phyloP scores from a whole-genome alignment of 306 rosid species.

The Dicorynia guianensis region DNA sequence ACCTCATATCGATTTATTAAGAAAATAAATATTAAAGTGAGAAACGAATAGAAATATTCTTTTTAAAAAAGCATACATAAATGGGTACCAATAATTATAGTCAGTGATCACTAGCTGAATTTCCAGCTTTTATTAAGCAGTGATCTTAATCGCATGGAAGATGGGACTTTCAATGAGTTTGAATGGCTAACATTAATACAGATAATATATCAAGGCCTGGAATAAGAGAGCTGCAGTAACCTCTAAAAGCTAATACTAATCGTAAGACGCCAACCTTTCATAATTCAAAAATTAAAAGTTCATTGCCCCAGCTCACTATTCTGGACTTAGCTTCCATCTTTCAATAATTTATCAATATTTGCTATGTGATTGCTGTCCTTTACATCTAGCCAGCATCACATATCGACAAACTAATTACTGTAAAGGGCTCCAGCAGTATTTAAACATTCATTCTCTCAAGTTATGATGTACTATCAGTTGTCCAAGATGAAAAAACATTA shows the following conservation, averaged over 20 bases:
- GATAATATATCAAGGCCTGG: too few species aligned
- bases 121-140: neutral
- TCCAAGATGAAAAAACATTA: too few species aligned
- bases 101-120: neutral
- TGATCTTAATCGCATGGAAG: neutral
- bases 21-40: too few species aligned
- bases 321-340: neutral
- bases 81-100: too few species aligned
- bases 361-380: neutral
- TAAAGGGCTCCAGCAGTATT: neutral
- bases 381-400: neutral
- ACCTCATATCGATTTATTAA: too few species aligned
- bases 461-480: too few species aligned
- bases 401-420: neutral
- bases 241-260: neutral
- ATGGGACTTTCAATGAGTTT: neutral
- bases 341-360: neutral
- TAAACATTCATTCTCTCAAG: neutral
- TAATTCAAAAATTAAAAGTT: too few species aligned
- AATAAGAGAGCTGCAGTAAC: too few species aligned
- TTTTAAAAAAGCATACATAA: too few species aligned
- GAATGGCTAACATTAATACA: too few species aligned
- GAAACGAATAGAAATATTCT: too few species aligned
- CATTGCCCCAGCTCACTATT: neutral
- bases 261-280: too few species aligned